phyloP scores from a whole-genome alignment of 2,329 filamentous ascomycete species.

The Phyllosticta citriasiana region DNA sequence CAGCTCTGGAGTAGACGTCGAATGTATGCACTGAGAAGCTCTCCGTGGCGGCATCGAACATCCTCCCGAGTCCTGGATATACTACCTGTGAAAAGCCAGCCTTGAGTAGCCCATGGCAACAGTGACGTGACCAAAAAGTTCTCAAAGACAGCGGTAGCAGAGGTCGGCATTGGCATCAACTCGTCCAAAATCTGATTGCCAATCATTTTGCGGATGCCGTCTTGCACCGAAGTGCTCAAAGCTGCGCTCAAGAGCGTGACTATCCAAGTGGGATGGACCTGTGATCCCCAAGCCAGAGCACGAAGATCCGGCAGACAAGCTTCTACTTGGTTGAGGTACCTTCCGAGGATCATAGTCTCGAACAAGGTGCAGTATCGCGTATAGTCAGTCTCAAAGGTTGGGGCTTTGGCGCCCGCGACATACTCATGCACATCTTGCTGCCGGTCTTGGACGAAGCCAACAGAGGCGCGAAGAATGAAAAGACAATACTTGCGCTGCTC shows the following conservation, averaged over 20 bases:
- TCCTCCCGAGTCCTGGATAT: conserved; percentile 21
- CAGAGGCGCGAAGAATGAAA: conserved; percentile 33
- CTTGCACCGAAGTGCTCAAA: conserved; percentile 32
- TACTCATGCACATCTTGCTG: conserved; percentile 11
- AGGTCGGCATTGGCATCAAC: background rate
- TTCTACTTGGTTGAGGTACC: conserved; percentile 40
- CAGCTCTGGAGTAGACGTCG: conserved; percentile 19
- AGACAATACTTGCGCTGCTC: conserved; percentile 39
- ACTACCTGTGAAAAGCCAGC: conserved; percentile 33
- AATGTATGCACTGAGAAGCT: conserved; percentile 27
- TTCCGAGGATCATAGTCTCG: conserved; percentile 38
- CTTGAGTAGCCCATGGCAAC: conserved; percentile 39
- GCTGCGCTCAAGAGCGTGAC: conserved; percentile 33
- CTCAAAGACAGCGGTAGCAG: conserved; percentile 27
- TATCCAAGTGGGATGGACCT: conserved; percentile 31
- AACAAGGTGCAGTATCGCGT: conserved; percentile 35
- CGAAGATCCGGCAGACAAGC: conserved; percentile 36
- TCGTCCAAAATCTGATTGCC: conserved; percentile 34
- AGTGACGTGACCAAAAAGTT: conserved; percentile 32
- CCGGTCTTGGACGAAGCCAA: conserved; percentile 14
- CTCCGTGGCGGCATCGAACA: conserved; percentile 32
- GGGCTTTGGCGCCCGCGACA: background rate
- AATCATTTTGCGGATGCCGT: conserved; percentile 36
- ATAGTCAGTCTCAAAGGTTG: conserved; percentile 25
- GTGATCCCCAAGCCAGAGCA: conserved; percentile 24